These are phyloP conservation scores for Pseudopithomyces chartarum DNA, from an alignment of 2,329 filamentous ascomycete species.

Conservation along the genomic window DNA sequence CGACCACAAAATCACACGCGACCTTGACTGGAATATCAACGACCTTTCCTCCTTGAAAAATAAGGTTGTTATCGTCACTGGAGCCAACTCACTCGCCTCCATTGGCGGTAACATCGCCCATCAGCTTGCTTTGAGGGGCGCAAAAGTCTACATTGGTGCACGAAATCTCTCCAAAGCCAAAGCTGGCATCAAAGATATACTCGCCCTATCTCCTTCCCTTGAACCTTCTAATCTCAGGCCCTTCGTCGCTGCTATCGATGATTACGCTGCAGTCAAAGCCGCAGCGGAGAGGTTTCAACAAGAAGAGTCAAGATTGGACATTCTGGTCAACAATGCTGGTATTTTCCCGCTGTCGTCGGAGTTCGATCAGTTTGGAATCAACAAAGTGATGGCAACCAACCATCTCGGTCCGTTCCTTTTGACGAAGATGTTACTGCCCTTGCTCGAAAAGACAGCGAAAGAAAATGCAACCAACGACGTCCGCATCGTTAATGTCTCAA, in stretches of 20 bases:
- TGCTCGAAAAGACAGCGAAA: conserved; percentile 37
- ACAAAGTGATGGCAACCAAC: conserved; percentile 42
- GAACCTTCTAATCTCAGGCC: conserved; percentile 35
- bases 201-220: conserved; percentile 5
- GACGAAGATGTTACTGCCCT: conserved; percentile 40
- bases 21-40: background rate
- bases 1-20: background rate
- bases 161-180: conserved; percentile 13
- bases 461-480: conserved; percentile 40
- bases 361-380: conserved; percentile 17
- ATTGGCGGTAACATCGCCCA: conserved; percentile 14
- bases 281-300: conserved; percentile 43
- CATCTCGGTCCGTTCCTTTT: conserved; percentile 46
- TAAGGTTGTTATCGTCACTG: conserved; percentile 16
- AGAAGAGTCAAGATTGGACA: conserved; percentile 46
- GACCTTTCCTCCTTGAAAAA: conserved; percentile 5
- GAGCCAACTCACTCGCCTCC: conserved; percentile 11
- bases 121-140: conserved; percentile 15
- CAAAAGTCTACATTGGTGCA: conserved; percentile 17
- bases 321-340: conserved; percentile 43
- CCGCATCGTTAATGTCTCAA: conserved; percentile 46
- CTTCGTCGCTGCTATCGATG: conserved; percentile 36
- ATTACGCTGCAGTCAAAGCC: conserved; percentile 46
- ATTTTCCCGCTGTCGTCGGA: conserved; percentile 23
- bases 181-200: conserved; percentile 12